Evolutionary conservation across 257 asterid species (phyloP).

Genomic region (Marsdenia floribunda): DNA sequence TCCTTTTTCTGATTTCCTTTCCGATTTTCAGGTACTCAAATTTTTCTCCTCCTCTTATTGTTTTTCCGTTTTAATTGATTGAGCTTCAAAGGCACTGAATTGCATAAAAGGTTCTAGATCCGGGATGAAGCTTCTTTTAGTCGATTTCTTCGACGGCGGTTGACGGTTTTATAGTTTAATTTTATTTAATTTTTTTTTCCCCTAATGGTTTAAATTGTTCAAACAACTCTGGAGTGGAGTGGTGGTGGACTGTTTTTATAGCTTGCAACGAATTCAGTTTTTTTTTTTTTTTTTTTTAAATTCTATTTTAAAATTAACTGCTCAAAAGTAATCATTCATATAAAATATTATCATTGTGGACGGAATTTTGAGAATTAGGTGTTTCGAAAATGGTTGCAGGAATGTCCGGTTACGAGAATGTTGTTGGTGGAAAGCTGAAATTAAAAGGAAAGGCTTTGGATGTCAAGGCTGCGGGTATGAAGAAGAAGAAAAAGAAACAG

Average conservation of each 20-base stretch:
- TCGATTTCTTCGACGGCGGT: not conserved
- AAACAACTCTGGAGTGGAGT: too few species aligned
- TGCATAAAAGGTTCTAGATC: not conserved
- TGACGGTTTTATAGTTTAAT: not conserved
- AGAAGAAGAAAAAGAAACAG: slow-evolving; percentile 66
- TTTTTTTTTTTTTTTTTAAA: too few species aligned
- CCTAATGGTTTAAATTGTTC: not conserved
- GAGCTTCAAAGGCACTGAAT: not conserved
- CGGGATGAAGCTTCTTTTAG: not conserved
- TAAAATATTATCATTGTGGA: not conserved
- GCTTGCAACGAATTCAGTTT: not conserved
- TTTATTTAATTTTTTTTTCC: too few species aligned
- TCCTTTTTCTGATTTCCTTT: not conserved
- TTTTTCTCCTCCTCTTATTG: too few species aligned
- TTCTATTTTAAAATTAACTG: not conserved
- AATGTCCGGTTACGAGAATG: slow-evolving; percentile 83
- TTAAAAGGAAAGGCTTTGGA: slow-evolving; percentile 94
- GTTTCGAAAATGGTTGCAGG: slow-evolving; percentile 14
- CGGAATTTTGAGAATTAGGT: not conserved
- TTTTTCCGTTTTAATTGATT: not conserved
- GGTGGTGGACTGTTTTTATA: not conserved
- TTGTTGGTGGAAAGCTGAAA: slow-evolving; percentile 81
- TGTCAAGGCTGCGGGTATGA: slow-evolving; percentile 62
- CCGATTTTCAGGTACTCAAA: not conserved
- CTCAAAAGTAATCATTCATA: too few species aligned